phyloP scores from a whole-genome alignment of 2,329 filamentous ascomycete genomes.

The Macrophomina tecta region DNA sequence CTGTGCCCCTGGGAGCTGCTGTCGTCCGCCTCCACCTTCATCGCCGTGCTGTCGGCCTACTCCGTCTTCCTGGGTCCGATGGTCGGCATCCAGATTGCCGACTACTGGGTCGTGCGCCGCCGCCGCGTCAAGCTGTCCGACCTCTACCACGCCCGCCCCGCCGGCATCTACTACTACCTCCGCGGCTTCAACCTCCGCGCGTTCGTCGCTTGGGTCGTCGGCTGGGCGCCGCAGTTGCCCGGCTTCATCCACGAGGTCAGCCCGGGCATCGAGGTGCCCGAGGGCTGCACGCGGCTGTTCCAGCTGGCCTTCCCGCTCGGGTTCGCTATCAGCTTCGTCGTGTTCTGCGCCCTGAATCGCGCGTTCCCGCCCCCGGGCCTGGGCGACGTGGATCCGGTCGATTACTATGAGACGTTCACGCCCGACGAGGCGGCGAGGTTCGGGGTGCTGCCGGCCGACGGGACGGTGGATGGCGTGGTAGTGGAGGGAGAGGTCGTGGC shows the following conservation, averaged over 20 bases:
- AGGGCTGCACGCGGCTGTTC: not conserved
- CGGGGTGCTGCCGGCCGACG: constrained; percentile 42
- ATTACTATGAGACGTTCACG: constrained; percentile 56
- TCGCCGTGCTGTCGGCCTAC: constrained; percentile 51
- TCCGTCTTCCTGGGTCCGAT: constrained; percentile 56
- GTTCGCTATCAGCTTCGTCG: constrained; percentile 45
- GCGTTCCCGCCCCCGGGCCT: constrained; percentile 48
- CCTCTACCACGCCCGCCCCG: constrained; percentile 47
- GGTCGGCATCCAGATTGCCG: constrained; percentile 53
- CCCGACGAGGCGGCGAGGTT: constrained; percentile 49
- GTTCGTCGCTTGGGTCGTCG: not conserved
- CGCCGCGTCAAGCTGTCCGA: constrained; percentile 51
- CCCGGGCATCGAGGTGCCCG: not conserved
- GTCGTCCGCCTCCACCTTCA: constrained; percentile 37
- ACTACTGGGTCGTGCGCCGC: constrained; percentile 53
- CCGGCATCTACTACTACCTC: constrained; percentile 51
- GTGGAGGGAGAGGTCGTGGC: not conserved
- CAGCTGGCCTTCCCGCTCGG: constrained; percentile 35
- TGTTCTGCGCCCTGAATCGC: constrained; percentile 44
- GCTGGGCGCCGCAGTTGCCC: not conserved
- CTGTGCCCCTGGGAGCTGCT: constrained; percentile 61
- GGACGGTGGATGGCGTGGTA: not conserved
- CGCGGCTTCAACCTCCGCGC: constrained; percentile 54
- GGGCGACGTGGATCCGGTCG: constrained; percentile 52
- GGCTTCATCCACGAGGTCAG: constrained; percentile 26